Conservation (phyloP, 352 stramenopile species). For the Phytophthora citricola region DNA sequence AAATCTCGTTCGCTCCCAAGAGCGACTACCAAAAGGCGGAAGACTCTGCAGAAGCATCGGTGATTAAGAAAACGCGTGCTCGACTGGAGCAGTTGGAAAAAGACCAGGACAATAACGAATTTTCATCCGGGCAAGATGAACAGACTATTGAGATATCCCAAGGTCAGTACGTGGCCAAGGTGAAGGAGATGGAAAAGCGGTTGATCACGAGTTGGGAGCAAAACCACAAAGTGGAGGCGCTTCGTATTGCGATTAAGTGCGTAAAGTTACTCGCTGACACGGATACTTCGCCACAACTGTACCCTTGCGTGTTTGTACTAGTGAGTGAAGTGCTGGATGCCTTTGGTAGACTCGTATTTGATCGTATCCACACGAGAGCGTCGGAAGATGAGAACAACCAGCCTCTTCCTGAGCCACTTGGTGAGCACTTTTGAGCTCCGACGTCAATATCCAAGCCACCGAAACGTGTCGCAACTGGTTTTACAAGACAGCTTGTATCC, state of each 20-base stretch:
- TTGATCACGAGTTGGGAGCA: conserved; percentile 78
- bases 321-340: conserved; percentile 88
- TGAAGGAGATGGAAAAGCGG: conserved; percentile 80
- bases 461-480: conserved; percentile 95
- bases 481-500: conserved; percentile 94
- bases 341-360: conserved; percentile 90
- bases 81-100: conserved; percentile 72
- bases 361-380: conserved; percentile 75
- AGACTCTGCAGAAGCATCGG: conserved; percentile 41
- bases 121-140: conserved; percentile 27
- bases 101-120: conserved; percentile 1
- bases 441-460: conserved; percentile 89
- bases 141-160: conserved; percentile 81
- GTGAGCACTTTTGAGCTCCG: conserved; percentile 72
- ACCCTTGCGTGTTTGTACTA: conserved; percentile 90
- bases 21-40: conserved; percentile 48
- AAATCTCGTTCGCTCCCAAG: conserved; percentile 52
- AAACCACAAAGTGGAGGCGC: conserved; percentile 88
- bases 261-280: conserved; percentile 90
- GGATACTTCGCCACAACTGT: conserved; percentile 77
- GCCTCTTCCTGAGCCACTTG: conserved; percentile 56
- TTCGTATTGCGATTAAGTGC: conserved; percentile 92
- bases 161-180: conserved; percentile 79
- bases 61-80: conserved; percentile 74
- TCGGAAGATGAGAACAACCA: conserved; percentile 66